Percentiles rank a stretch among this genome's conserved stretches.
Evolutionary conservation across 164 flowering plant genomes (phyloP).

Genomic region (Platanus orientalis): DNA sequence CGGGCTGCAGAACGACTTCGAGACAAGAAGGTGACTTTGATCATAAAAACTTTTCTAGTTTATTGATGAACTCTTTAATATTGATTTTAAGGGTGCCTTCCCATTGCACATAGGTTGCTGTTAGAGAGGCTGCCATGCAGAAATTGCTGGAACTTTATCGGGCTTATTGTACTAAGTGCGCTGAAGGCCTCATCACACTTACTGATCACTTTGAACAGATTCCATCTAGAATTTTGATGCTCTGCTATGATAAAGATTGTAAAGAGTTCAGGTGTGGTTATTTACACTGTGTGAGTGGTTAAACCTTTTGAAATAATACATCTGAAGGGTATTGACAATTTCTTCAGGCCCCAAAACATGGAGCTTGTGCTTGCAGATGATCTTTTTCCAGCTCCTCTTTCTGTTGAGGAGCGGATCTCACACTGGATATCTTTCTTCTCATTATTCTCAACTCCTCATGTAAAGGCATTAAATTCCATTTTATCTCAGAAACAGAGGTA

Average conservation of each 20-base stretch:
- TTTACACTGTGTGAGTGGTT: conserved; percentile 1
- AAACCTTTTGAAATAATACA: background rate
- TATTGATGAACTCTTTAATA: background rate
- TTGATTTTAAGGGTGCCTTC: conserved; percentile 4
- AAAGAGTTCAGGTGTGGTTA: conserved; percentile 75
- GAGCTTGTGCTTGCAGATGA: conserved; percentile 71
- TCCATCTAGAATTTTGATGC: conserved; percentile 75
- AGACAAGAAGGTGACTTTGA: conserved; percentile 71
- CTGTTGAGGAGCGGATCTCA: conserved; percentile 57
- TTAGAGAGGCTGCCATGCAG: conserved; percentile 72
- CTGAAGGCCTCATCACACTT: conserved; percentile 40
- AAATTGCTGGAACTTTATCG: conserved; percentile 76
- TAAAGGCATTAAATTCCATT: conserved; percentile 64
- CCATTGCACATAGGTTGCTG: conserved; percentile 47
- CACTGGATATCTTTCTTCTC: conserved; percentile 83
- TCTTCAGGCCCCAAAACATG: conserved; percentile 69
- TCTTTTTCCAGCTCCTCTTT: conserved; percentile 64
- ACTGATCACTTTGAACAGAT: conserved; percentile 64
- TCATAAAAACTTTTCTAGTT: conserved; percentile 1
- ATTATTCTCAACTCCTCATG: conserved; percentile 50
- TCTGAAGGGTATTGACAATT: conserved; percentile 2
- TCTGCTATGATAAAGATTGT: conserved; percentile 82
- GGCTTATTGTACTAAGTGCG: conserved; percentile 60
- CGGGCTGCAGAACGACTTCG: conserved; percentile 72
- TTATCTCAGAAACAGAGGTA: conserved; percentile 85